Evolutionary conservation across 805 yeast species (phyloP).

Genomic region (Aciculoconidium aculeatum): DNA sequence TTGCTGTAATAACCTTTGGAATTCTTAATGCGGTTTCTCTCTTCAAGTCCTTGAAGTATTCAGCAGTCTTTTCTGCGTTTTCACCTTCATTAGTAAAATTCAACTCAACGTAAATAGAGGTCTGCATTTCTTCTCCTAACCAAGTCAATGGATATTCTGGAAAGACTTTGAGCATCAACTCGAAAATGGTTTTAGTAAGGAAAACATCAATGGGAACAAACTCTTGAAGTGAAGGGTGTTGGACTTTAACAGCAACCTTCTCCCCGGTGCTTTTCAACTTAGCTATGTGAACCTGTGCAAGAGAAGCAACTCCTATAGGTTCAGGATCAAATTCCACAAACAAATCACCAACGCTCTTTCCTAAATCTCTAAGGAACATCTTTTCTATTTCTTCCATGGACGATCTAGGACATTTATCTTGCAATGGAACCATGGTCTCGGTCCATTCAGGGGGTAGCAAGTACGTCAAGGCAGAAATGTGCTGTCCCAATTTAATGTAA

Average conservation of each 20-base stretch:
- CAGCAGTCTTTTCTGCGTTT: conserved; percentile 67
- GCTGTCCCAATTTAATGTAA: conserved; percentile 93
- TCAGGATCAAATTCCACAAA: conserved; percentile 60
- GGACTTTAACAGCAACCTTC: conserved; percentile 89
- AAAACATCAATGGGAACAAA: conserved; percentile 88
- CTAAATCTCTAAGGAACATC: conserved; percentile 67
- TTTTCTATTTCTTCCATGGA: conserved; percentile 59
- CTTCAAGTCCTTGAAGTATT: conserved; percentile 54
- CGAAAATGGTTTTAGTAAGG: conserved; percentile 72
- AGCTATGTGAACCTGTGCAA: conserved; percentile 93
- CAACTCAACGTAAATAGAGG: conserved; percentile 83
- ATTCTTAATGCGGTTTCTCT: conserved; percentile 69
- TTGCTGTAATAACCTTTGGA: conserved; percentile 65
- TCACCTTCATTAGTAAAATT: conserved; percentile 83
- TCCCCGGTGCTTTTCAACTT: conserved; percentile 50
- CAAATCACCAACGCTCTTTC: conserved; percentile 49
- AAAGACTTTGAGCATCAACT: conserved; percentile 66
- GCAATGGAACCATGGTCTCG: conserved; percentile 85
- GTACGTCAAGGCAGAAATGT: conserved; percentile 86
- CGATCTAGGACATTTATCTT: conserved; percentile 83
- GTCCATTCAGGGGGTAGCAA: conserved; percentile 94
- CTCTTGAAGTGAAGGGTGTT: conserved; percentile 81
- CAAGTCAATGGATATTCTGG: conserved; percentile 93
- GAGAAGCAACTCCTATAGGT: conserved; percentile 93
- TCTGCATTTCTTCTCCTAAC: conserved; percentile 91